Evolutionary conservation across 805 yeast species (phyloP).

Genomic region (Allodekkera sacchari): DNA sequence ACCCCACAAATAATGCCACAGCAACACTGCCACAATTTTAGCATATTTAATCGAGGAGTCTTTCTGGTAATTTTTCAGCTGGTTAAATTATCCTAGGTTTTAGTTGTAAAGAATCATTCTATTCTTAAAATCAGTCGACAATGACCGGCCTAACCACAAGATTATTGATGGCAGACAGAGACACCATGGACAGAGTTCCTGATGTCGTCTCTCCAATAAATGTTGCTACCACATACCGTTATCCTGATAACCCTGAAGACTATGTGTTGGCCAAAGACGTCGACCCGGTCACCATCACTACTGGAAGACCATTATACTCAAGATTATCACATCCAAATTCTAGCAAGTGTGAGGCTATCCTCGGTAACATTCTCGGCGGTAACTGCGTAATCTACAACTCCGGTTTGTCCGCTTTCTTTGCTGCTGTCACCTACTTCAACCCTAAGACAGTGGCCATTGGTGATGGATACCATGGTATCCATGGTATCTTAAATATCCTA

Average conservation of each 20-base stretch:
- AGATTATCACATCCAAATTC: slow-evolving; percentile 70
- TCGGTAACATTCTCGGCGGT: slow-evolving; percentile 52
- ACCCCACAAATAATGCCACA: no score
- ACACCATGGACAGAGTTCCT: slow-evolving; percentile 37
- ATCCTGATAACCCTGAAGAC: slow-evolving; percentile 49
- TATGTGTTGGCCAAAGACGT: slow-evolving; percentile 37
- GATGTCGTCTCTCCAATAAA: slow-evolving; percentile 79
- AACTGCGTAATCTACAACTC: slow-evolving; percentile 65
- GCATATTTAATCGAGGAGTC: no score
- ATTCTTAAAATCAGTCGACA: no score
- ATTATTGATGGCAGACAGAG: slow-evolving; percentile 68
- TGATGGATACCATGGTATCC: slow-evolving; percentile 81
- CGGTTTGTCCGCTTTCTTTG: slow-evolving; percentile 78
- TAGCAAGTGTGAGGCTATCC: slow-evolving; percentile 54
- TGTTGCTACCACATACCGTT: slow-evolving; percentile 70
- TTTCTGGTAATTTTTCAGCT: no score
- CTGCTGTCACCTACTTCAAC: slow-evolving; percentile 56
- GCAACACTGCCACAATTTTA: no score
- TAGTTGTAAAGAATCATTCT: no score
- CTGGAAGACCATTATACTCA: slow-evolving; percentile 47
- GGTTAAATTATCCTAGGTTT: no score
- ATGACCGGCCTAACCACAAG: slow-evolving; percentile 46
- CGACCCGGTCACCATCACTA: slow-evolving; percentile 13
- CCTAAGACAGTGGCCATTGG: slow-evolving; percentile 71
- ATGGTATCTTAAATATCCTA: slow-evolving; percentile 57